Conservation (phyloP, 208 protist genomes). For the Kentomonas sorsogonicus region DNA sequence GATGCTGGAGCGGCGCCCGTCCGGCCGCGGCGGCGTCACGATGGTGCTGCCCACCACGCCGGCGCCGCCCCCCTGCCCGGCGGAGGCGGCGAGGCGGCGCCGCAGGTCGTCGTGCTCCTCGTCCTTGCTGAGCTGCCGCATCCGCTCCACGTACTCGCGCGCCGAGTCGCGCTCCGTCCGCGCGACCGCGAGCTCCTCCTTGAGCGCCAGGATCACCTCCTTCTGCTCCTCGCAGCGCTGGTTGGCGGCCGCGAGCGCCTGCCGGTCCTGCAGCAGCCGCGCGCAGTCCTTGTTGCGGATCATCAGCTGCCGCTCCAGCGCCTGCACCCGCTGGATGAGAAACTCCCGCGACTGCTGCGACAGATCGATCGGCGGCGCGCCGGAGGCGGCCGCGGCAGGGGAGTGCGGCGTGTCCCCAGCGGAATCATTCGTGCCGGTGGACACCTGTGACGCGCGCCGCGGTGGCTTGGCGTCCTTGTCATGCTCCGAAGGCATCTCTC, state of each 20-base stretch:
- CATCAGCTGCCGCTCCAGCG: conserved; percentile 53
- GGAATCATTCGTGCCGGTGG: too few relatives aligned
- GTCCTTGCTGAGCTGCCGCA: conserved; percentile 32
- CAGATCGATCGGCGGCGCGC: too few relatives aligned
- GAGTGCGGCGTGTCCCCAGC: too few relatives aligned
- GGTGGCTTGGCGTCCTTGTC: too few relatives aligned
- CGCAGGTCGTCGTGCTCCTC: conserved; percentile 39
- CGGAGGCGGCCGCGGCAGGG: too few relatives aligned
- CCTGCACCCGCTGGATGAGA: conserved; percentile 40
- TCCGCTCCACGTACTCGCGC: conserved; percentile 29
- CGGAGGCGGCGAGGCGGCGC: conserved; percentile 21
- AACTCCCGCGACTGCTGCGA: conserved; percentile 45
- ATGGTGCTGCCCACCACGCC: background rate
- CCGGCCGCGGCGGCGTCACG: background rate
- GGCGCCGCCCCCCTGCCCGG: conserved; percentile 15
- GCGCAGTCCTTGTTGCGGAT: conserved; percentile 55
- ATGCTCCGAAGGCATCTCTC: too few relatives aligned
- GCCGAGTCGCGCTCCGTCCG: conserved; percentile 37
- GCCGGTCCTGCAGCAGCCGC: conserved; percentile 42
- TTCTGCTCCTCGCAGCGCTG: conserved; percentile 53
- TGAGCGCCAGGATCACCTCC: conserved; percentile 46
- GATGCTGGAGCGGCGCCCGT: too few relatives aligned
- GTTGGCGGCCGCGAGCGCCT: conserved; percentile 27
- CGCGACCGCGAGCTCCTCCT: conserved; percentile 28
- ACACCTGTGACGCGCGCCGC: too few relatives aligned